Conservation (phyloP, 345 rosid species). For the Anacardium occidentale region DNA sequence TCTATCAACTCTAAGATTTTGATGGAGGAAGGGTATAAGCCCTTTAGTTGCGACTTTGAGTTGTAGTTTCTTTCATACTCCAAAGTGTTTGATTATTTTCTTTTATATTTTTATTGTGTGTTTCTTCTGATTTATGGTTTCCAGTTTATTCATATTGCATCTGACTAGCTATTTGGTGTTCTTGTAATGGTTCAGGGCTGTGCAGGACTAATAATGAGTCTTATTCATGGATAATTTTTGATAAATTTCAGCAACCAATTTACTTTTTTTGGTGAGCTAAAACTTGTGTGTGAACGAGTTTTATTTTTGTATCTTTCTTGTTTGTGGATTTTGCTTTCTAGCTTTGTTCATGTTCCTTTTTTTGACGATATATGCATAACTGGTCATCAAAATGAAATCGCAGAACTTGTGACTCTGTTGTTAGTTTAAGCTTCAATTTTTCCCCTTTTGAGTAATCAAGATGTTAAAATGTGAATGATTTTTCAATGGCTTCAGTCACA, state of each 20-base stretch:
- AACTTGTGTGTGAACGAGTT: not conserved
- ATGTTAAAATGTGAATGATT: constrained; percentile 5
- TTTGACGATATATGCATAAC: not conserved
- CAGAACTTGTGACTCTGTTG: not conserved
- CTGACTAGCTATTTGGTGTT: not conserved
- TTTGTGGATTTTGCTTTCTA: not conserved
- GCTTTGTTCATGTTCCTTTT: not conserved
- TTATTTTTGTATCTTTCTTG: not conserved
- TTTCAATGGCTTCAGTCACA: not conserved
- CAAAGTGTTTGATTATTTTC: not conserved
- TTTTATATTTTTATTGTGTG: too few species aligned
- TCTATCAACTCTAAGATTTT: not conserved
- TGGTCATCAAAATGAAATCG: not conserved
- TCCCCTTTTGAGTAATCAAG: not conserved
- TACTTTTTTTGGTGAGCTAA: not conserved
- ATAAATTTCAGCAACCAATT: not conserved
- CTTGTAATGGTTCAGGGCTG: too few species aligned
- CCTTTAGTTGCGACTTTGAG: too few species aligned
- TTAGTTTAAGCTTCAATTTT: too few species aligned
- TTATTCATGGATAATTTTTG: not conserved
- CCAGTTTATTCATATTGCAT: not conserved
- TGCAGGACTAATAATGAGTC: not conserved
- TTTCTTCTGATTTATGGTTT: not conserved
- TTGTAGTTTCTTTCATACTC: not conserved
- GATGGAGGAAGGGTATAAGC: not conserved